A percentile compares a stretch with the other conserved stretches of the same genome.
phyloP scores from a whole-genome alignment of 805 yeast genomes.

The Teunomyces stri region DNA sequence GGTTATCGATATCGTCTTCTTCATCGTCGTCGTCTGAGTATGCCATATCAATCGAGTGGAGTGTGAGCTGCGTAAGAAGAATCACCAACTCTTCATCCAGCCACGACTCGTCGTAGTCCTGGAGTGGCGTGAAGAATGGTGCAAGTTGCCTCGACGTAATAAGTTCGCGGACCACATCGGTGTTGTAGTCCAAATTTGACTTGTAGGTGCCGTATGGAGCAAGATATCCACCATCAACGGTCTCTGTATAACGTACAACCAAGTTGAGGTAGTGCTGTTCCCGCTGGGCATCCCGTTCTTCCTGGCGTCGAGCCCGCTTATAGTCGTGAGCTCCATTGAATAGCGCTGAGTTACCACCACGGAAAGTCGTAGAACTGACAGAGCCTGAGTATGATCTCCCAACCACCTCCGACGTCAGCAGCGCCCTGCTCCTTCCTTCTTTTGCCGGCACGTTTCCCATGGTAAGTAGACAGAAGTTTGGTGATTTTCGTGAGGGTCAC shows the following conservation, averaged over 20 bases:
- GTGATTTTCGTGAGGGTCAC: not conserved
- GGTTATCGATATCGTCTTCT: constrained; percentile 61
- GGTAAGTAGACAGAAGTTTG: not conserved
- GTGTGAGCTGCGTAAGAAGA: constrained; percentile 46
- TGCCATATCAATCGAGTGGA: constrained; percentile 57
- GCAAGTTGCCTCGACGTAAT: constrained; percentile 73
- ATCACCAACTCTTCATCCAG: constrained; percentile 59
- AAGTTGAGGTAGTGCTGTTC: constrained; percentile 57
- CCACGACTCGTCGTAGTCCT: constrained; percentile 75
- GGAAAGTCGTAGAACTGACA: not conserved
- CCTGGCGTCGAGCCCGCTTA: constrained; percentile 31
- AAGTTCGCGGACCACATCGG: constrained; percentile 66
- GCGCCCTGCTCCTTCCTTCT: constrained; percentile 34
- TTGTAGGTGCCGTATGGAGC: constrained; percentile 91
- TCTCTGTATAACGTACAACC: constrained; percentile 60
- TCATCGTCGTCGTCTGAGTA: constrained; percentile 41
- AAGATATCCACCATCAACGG: constrained; percentile 90
- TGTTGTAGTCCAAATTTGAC: constrained; percentile 70
- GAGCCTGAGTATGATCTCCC: constrained; percentile 9
- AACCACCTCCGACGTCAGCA: constrained; percentile 7
- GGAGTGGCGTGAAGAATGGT: constrained; percentile 88
- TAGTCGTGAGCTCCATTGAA: constrained; percentile 15
- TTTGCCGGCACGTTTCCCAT: constrained; percentile 48
- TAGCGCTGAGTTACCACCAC: constrained; percentile 17
- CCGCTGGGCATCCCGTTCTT: constrained; percentile 52